These are phyloP conservation scores for Aureobasidium sp. DNA, from an alignment of 2,329 filamentous ascomycete species.

Conservation along the genomic window DNA sequence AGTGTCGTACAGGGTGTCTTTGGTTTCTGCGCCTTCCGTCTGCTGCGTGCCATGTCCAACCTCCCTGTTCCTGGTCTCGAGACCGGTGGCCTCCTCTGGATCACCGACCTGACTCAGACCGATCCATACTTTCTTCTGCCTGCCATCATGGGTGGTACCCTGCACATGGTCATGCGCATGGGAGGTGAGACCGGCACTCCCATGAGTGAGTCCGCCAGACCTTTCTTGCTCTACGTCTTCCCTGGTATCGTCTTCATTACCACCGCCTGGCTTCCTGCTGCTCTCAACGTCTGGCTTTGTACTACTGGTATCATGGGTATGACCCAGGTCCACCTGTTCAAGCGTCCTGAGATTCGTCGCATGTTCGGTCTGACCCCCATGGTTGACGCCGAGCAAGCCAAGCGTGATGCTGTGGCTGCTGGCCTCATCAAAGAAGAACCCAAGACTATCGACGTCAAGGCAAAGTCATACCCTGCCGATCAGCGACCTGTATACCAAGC, in stretches of 20 bases:
- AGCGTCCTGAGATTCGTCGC: slow-evolving; percentile 30
- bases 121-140: slow-evolving; percentile 80
- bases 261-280: slow-evolving; percentile 49
- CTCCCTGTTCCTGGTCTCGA: slow-evolving; percentile 77
- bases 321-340: slow-evolving; percentile 34
- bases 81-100: slow-evolving; percentile 66
- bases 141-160: slow-evolving; percentile 26
- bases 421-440: slow-evolving; percentile 2
- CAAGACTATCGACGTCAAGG: slow-evolving; percentile 19
- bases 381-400: not conserved
- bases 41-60: slow-evolving; percentile 64
- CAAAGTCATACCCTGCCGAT: not conserved
- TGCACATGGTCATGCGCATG: slow-evolving; percentile 31
- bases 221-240: slow-evolving; percentile 41
- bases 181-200: slow-evolving; percentile 45
- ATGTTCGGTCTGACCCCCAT: slow-evolving; percentile 34
- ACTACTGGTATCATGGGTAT: slow-evolving; percentile 36
- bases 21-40: slow-evolving; percentile 73
- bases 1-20: slow-evolving; percentile 59
- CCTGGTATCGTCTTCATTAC: slow-evolving; percentile 49
- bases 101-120: slow-evolving; percentile 64
- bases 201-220: slow-evolving; percentile 29
- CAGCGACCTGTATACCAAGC: slow-evolving; percentile 14
- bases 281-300: slow-evolving; percentile 58
- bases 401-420: slow-evolving; percentile 1